Conservation (phyloP, 108 stramenopile species). For the Asterionellopsis glacialis region DNA sequence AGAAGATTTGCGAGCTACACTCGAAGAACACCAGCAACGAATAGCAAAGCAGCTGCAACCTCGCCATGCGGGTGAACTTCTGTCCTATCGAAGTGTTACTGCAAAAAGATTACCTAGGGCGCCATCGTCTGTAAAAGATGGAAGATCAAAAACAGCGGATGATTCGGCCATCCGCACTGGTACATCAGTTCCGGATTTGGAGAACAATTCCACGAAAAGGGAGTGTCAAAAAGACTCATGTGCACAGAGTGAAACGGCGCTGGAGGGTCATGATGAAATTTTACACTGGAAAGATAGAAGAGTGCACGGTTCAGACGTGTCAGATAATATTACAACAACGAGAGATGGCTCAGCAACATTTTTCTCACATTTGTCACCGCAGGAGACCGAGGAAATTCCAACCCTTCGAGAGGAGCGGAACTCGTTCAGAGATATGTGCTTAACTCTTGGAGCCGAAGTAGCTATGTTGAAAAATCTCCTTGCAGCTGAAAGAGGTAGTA, state of each 20-base stretch:
- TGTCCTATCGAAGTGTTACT: slow-evolving; percentile 31
- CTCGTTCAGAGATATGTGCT: slow-evolving; percentile 69
- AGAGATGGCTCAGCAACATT: slow-evolving; percentile 73
- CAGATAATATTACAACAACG: slow-evolving; percentile 34
- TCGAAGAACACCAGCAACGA: neutral
- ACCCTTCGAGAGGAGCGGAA: slow-evolving; percentile 67
- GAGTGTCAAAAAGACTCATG: slow-evolving; percentile 28
- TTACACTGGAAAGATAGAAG: slow-evolving; percentile 12
- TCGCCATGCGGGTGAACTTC: too few relatives aligned
- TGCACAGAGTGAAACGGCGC: slow-evolving; percentile 60
- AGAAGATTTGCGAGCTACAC: slow-evolving; percentile 42
- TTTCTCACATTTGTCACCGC: slow-evolving; percentile 55
- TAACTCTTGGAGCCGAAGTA: slow-evolving; percentile 81
- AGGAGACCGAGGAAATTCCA: slow-evolving; percentile 50
- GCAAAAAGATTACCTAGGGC: slow-evolving; percentile 22
- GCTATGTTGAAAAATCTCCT: slow-evolving; percentile 74
- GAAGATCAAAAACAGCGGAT: slow-evolving; percentile 23
- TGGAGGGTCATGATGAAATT: slow-evolving; percentile 39
- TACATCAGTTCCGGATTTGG: too few relatives aligned
- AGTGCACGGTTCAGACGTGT: too few relatives aligned
- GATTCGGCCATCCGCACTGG: too few relatives aligned
- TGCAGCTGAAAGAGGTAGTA: slow-evolving; percentile 39
- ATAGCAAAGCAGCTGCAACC: too few relatives aligned
- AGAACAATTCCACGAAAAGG: too few relatives aligned
- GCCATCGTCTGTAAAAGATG: slow-evolving; percentile 14